Evolutionary conservation across 495 filamentous ascomycete species (phyloP).

Genomic region (Aspergillus incahuasiensis): DNA sequence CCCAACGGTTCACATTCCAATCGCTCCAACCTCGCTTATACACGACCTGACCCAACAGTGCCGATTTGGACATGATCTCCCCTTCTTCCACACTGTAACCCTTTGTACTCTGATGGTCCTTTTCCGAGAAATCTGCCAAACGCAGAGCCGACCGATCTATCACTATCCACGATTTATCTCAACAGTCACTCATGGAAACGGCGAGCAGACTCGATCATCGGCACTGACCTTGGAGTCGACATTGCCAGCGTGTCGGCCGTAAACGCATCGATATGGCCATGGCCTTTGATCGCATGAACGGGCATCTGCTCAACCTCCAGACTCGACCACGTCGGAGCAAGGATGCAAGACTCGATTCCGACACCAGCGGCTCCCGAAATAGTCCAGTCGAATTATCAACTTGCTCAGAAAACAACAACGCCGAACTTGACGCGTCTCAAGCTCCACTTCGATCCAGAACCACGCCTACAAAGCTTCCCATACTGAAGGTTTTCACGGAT

Average conservation of each 20-base stretch:
- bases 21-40: conserved; percentile 24
- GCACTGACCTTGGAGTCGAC: conserved; percentile 20
- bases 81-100: neutral
- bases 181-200: conserved; percentile 16
- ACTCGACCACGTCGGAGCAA: conserved; percentile 21
- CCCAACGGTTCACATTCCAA: conserved; percentile 29
- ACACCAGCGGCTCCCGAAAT: neutral
- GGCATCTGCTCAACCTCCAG: conserved; percentile 34
- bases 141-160: neutral
- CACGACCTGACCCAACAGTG: neutral
- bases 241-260: neutral
- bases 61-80: neutral
- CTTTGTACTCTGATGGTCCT: neutral
- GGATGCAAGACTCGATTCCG: neutral
- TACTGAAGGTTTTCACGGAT: conserved; percentile 23
- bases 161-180: neutral
- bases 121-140: neutral
- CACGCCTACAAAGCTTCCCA: conserved; percentile 33
- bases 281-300: conserved; percentile 28
- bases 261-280: conserved; percentile 25
- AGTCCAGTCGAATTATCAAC: neutral
- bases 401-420: neutral
- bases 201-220: conserved; percentile 17
- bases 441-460: conserved; percentile 17
- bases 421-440: neutral